Base-by-base conservation (phyloP, 495 filamentous ascomycete species). In the Penicillium soppii region DNA sequence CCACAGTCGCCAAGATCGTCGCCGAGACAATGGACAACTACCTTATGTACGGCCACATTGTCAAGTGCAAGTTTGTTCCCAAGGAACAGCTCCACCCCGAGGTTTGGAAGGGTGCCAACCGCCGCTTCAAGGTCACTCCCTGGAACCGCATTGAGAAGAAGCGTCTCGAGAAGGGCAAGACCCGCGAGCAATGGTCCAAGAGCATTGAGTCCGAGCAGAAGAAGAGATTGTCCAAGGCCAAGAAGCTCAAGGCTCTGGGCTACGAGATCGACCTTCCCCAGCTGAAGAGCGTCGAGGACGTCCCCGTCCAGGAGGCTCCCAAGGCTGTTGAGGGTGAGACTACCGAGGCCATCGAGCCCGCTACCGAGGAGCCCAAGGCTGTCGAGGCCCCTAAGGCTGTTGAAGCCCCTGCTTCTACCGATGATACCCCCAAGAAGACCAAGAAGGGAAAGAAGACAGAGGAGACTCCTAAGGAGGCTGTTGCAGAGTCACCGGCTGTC, bases 21-120 rank as follows among this genome's bases (percentile, higher is more conserved):
- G 86, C 88, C 13, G 85, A 86, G 57, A 96, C 94, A 2, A 98
- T 97, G 95, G 81, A 97, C 73, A 96, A 94, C 72, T 98, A 98
- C 66, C 85, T 97, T 13, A 80, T 98, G 61, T 97, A 94, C 68
- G 87, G 89, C 8, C 92, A 95, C 64, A 87, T 97, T 56, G 73
- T 98, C 52, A 89, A 92, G 64, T 91, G 89, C 70, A 88, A 90
- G 67, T 70, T 81, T 25, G 81, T 97, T 7, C 82, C 89, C 2
- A 64, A 77, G 17, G 88, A 86, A 52, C 85, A 94, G 59, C 75
- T 96, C 29, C 88, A 94, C 66, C 81, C 83, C 21, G 75, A 87
- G 40, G 68, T 97, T 49, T 97, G 88, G 79, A 88, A 91, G 72
- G 91, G 91, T 27, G 87, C 88, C 50, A 91, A 92, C 67, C 84